Evolutionary conservation across 179 eudicot genomes (phyloP), one percentile per base, ranked within the genome.

Genomic region (Vitellaria paradoxa): DNA sequence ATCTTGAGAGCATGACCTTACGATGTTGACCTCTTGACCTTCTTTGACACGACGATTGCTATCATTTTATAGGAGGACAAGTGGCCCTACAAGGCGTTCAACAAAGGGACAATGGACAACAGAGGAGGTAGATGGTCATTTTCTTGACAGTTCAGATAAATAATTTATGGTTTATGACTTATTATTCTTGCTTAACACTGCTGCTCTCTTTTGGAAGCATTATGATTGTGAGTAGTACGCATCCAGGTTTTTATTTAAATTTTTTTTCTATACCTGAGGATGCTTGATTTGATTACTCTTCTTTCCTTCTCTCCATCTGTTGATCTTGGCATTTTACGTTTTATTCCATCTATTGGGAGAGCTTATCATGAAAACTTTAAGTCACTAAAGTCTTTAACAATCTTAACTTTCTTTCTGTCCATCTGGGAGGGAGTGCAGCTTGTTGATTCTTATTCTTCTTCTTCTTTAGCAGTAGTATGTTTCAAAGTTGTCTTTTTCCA

Each of bases 71-170:
- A 96, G 99, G 94, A 91, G 99, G 79, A 92, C 98, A 30, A 92
- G 88, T 81, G 99, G 99, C 77, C 99, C 99, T 73, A 90, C 98
- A 71, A 91, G 99, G 89, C 94, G 98, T 79, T 96, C 98, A 23
- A 89, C 99, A 23, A 96, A 88, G 83, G 99, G 99, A 65, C 98
- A 96, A 71, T 96, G 99, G 99, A 93, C 98, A 75, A 77, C 91
- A 52, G 97, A 94, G 77, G 99, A 96, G 97, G 99, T 92, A 86
- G 74, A 59, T 56, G 26, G 30, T 7, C 79, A 49, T 70, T 60
- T 73, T 23, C 50, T 63, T 60, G 52, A 63, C 55, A 52, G n/a
- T 50, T 70, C n/a, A 64, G 56, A 56, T 66, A 42, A 45, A 53
- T 68, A 6, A 77, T 46, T 26, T 11, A 7, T 30, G 50, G 20